phyloP scores from a whole-genome alignment of 2,329 filamentous ascomycete genomes.

The Paramyrothecium roridum region DNA sequence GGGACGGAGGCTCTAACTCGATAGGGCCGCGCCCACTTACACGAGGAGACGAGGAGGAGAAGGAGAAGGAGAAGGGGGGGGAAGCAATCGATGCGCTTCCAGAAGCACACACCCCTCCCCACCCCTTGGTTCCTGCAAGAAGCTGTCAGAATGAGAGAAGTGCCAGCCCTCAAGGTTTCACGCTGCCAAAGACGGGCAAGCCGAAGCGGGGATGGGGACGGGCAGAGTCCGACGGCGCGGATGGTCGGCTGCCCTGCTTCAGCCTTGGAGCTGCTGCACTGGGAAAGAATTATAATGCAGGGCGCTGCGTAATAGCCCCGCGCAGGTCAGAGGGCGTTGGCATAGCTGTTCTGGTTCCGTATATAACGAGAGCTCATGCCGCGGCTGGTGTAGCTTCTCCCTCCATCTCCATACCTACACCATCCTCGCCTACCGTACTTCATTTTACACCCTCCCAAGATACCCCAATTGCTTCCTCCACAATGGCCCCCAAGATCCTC shows the following conservation, averaged over 20 bases:
- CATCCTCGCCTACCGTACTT: neutral
- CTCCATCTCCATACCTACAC: neutral
- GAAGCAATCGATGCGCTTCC: neutral
- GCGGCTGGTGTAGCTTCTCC: neutral
- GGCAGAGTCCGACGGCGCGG: neutral
- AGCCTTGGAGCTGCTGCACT: no score
- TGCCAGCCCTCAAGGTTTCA: no score
- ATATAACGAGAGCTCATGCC: no score
- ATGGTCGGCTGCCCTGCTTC: neutral
- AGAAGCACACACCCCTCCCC: neutral
- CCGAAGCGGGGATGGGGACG: neutral
- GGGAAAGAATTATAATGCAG: no score
- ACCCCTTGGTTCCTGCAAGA: no score
- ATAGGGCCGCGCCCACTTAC: neutral
- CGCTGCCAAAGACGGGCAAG: neutral
- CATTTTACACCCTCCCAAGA: neutral
- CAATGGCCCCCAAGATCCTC: slow-evolving; percentile 61
- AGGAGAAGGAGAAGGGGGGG: no score
- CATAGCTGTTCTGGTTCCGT: no score
- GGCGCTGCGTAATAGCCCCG: no score
- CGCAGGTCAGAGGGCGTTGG: no score
- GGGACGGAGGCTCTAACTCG: neutral
- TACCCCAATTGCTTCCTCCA: slow-evolving; percentile 7
- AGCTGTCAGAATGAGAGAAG: no score
- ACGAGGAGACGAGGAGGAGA: neutral